Evolutionary conservation across 2,329 filamentous ascomycete species (phyloP), one percentile per base, ranked within the genome.

Genomic region (Falciphora oryzae): DNA sequence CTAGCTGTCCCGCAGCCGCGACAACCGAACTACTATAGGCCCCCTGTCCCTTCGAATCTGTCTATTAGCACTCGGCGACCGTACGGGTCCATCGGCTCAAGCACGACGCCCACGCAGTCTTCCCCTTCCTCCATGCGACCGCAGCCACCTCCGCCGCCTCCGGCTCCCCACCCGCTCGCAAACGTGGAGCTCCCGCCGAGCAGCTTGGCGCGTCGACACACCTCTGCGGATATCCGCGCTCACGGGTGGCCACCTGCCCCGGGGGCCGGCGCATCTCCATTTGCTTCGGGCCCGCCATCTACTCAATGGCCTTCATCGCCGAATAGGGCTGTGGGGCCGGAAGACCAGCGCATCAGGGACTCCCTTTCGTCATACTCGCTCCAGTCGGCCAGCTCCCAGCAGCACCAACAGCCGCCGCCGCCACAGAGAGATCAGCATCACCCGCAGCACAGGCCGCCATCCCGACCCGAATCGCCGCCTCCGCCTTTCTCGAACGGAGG

Each of bases 181-280:
- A 67, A 82, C 77, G 81, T 86, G 38, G 82, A 88, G 70, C 82
- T 84, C 31, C 84, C 86, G 44, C 86, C 88, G 50, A 84, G 86
- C 65, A 93, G 87, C 71, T 81, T 97, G 60, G 85, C 88, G 59
- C 88, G 94, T 68, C 87, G 94, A 67, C 95, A 99, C 77, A 99
- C 95, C 1, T 94, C 93, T 56, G 95, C 95, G 65, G 95, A 99
- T 74, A 98, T 99, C 70, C 89, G 95, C 63, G 89, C 93, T 70
- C 90, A 93, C 73, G 92, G 90, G 53, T 94, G 91, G 87, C 89
- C 88, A 67, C 82, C 81, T 10, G 81, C 77, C 61, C 78, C 80
- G 18, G 38, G 38, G 3, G 32, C 16, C 18, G 38, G 38, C 38
- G 57, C 81, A 85, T 31, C 90, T 89, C 6, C 90, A 89, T 14